phyloP scores from a whole-genome alignment of 371 early-diverging fungal species.

The Syncephalastrum monosporum region DNA sequence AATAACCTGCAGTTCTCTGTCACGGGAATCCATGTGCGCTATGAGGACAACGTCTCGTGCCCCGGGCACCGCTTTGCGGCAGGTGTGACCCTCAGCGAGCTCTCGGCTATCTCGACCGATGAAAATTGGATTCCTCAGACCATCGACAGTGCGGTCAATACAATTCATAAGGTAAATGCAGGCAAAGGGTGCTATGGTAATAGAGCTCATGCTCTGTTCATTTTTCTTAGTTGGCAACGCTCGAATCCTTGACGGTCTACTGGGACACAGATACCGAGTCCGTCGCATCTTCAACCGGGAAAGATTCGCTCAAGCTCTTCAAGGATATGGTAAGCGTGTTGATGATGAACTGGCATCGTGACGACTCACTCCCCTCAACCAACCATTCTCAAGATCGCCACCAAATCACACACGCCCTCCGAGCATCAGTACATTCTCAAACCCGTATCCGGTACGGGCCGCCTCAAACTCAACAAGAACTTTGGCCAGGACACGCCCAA shows the following conservation, averaged over 20 bases:
- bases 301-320: constrained; percentile 57
- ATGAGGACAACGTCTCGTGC: constrained; percentile 84
- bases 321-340: constrained; percentile 44
- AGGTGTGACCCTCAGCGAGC: constrained; percentile 87
- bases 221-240: constrained; percentile 19
- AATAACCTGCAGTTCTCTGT: constrained; percentile 96
- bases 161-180: constrained; percentile 74
- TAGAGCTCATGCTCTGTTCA: neutral
- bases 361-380: neutral
- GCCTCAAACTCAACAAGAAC: constrained; percentile 66
- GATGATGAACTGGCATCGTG: neutral
- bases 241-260: constrained; percentile 85
- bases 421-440: constrained; percentile 85
- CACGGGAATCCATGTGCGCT: constrained; percentile 93
- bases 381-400: constrained; percentile 48
- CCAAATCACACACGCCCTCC: constrained; percentile 46
- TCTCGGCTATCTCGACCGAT: constrained; percentile 93
- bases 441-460: constrained; percentile 93
- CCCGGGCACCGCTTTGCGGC: constrained; percentile 82
- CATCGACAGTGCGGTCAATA: constrained; percentile 71
- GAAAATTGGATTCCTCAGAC: constrained; percentile 85
- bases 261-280: constrained; percentile 85
- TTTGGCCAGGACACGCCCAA: constrained; percentile 67
- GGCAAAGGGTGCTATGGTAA: neutral
- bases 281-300: constrained; percentile 50